Conservation (phyloP, 306 rosid species). For the Vicia sativa region DNA sequence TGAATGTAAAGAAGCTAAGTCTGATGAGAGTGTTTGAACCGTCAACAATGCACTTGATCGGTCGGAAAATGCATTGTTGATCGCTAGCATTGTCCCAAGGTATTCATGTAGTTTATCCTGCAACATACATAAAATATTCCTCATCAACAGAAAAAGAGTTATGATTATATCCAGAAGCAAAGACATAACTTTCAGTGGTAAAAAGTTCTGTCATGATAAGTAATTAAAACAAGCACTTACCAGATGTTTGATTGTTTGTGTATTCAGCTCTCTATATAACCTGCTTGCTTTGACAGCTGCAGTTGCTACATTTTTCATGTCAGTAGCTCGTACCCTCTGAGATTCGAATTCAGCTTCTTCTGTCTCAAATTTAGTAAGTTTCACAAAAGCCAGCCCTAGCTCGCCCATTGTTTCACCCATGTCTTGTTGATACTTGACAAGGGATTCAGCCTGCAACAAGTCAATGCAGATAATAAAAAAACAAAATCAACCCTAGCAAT, state of each 20-base stretch:
- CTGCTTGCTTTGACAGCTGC: constrained; percentile 95
- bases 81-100: constrained; percentile 90
- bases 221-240: constrained; percentile 44
- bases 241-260: constrained; percentile 95
- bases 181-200: constrained; percentile 3
- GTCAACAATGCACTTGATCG: constrained; percentile 89
- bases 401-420: constrained; percentile 95
- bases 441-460: constrained; percentile 83
- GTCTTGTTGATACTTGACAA: constrained; percentile 94
- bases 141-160: constrained; percentile 29
- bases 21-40: constrained; percentile 90
- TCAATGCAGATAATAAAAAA: constrained; percentile 1
- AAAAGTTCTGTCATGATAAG: background rate
- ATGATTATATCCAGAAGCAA: constrained; percentile 9
- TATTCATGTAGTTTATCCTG: constrained; percentile 97
- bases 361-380: constrained; percentile 84
- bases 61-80: constrained; percentile 82
- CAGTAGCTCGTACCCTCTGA: constrained; percentile 74
- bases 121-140: constrained; percentile 36
- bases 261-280: constrained; percentile 84
- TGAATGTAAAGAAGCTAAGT: constrained; percentile 61
- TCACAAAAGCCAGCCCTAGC: constrained; percentile 85
- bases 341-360: constrained; percentile 72
- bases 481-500: constrained; percentile 30
- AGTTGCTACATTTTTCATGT: constrained; percentile 80